A percentile compares a stretch with the other conserved stretches of the same genome.
phyloP scores from a whole-genome alignment of 192 early-diverging fungal genomes.

The Thamnidium elegans region DNA sequence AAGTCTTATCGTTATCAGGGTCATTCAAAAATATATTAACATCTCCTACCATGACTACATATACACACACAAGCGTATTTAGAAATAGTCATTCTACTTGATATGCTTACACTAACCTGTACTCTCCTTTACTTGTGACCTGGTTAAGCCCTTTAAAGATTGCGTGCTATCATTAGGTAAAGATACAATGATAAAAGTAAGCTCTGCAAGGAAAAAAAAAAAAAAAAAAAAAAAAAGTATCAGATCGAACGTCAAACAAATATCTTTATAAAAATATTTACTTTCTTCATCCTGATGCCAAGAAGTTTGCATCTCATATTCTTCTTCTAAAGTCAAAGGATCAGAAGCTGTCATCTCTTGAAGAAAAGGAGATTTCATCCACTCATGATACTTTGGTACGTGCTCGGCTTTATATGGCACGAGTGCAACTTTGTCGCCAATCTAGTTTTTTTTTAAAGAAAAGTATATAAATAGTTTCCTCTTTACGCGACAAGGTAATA shows the following conservation, averaged over 20 bases:
- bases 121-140: slow-evolving; percentile 29
- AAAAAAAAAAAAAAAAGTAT: background rate
- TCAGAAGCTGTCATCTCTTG: slow-evolving; percentile 96
- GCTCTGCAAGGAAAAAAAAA: slow-evolving; percentile 38
- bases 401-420: slow-evolving; percentile 87
- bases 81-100: slow-evolving; percentile 1
- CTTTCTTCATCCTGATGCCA: slow-evolving; percentile 86
- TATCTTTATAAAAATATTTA: slow-evolving; percentile 24
- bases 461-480: background rate
- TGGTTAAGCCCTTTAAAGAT: slow-evolving; percentile 17
- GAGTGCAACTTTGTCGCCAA: slow-evolving; percentile 61
- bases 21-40: slow-evolving; percentile 94
- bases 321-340: slow-evolving; percentile 88
- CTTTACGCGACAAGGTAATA: background rate
- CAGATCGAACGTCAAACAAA: background rate
- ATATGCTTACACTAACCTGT: slow-evolving; percentile 6
- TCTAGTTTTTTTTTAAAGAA: slow-evolving; percentile 32
- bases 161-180: slow-evolving; percentile 19
- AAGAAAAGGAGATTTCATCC: slow-evolving; percentile 91
- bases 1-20: slow-evolving; percentile 55
- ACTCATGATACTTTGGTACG: slow-evolving; percentile 88
- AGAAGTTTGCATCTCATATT: slow-evolving; percentile 90
- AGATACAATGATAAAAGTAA: slow-evolving; percentile 71
- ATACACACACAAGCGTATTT: no score
- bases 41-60: slow-evolving; percentile 91